These are phyloP conservation scores for Pseudozyma thailandica DNA, from an alignment of 1,284 basidiomycete species.

Conservation along the genomic window DNA sequence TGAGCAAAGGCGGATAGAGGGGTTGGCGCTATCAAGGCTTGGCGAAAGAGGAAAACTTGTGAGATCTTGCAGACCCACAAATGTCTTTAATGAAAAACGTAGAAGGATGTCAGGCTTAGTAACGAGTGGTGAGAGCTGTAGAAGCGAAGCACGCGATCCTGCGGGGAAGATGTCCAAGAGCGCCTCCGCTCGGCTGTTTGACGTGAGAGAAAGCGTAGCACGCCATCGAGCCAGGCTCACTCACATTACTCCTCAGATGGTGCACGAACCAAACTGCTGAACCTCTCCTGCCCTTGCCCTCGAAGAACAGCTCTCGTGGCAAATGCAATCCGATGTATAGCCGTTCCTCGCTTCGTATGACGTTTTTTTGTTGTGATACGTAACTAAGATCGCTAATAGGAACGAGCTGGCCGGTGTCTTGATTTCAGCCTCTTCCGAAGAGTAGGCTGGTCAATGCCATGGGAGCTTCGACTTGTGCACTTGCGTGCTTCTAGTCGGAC, in stretches of 20 bases:
- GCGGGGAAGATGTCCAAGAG: constrained; percentile 28
- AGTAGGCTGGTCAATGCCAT: constrained; percentile 4
- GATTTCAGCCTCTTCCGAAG: neutral
- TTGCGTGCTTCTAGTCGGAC: neutral
- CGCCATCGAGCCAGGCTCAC: constrained; percentile 23
- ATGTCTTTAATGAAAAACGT: too few relatives aligned
- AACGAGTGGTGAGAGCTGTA: too few relatives aligned
- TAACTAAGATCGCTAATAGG: neutral
- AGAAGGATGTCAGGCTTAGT: constrained; percentile 22
- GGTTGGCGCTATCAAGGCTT: too few relatives aligned
- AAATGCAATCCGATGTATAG: neutral
- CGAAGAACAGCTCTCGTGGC: neutral
- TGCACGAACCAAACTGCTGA: constrained; percentile 2
- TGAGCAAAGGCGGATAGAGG: too few relatives aligned
- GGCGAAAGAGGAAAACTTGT: too few relatives aligned
- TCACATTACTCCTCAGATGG: constrained; percentile 1
- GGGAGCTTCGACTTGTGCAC: neutral
- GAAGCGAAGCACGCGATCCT: constrained; percentile 35
- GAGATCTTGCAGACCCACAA: too few relatives aligned
- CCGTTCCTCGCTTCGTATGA: neutral
- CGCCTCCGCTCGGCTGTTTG: constrained; percentile 5
- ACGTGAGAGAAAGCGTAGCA: constrained; percentile 3
- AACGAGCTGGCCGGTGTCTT: neutral
- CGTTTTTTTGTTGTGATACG: neutral
- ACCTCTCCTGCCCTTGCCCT: neutral